Conservation (phyloP, 441 rosid genomes). For the Pelargonium australe region DNA sequence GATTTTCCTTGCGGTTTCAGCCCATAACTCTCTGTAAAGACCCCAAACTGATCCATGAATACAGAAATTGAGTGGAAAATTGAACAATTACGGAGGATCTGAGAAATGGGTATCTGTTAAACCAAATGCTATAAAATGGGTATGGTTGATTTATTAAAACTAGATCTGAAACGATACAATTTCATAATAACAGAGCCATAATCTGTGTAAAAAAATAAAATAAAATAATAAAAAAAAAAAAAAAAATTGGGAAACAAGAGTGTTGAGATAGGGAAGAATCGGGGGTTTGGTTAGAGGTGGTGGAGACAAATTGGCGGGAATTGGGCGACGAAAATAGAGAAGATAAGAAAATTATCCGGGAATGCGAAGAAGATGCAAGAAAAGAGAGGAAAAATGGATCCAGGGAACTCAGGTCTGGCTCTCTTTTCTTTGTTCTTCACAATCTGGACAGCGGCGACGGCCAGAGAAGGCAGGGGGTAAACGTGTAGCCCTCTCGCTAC, state of each 20-base stretch:
- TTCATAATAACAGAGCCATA: background rate
- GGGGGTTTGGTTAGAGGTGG: background rate
- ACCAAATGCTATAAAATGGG: background rate
- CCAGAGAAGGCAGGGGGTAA: too few relatives aligned
- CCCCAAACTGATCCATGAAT: slow-evolving; percentile 74
- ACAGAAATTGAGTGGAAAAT: background rate
- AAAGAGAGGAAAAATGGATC: background rate
- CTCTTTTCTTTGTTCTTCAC: background rate
- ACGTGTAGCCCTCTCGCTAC: background rate
- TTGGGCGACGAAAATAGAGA: background rate
- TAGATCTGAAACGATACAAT: background rate
- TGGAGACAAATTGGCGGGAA: background rate
- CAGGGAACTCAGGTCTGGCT: background rate
- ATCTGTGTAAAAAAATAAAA: background rate
- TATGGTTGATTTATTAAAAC: background rate
- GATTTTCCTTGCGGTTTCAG: slow-evolving; percentile 82
- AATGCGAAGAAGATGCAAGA: background rate
- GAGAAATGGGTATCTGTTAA: background rate
- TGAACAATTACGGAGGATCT: background rate
- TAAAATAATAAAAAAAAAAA: too few relatives aligned
- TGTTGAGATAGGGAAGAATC: too few relatives aligned
- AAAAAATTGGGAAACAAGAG: too few relatives aligned
- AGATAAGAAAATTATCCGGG: background rate
- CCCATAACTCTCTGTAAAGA: slow-evolving; percentile 76
- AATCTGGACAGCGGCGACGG: background rate